Evolutionary conservation across 2,329 filamentous ascomycete genomes (phyloP), one percentile per base, ranked within the genome.

Genomic region (Penicillium sp.): DNA sequence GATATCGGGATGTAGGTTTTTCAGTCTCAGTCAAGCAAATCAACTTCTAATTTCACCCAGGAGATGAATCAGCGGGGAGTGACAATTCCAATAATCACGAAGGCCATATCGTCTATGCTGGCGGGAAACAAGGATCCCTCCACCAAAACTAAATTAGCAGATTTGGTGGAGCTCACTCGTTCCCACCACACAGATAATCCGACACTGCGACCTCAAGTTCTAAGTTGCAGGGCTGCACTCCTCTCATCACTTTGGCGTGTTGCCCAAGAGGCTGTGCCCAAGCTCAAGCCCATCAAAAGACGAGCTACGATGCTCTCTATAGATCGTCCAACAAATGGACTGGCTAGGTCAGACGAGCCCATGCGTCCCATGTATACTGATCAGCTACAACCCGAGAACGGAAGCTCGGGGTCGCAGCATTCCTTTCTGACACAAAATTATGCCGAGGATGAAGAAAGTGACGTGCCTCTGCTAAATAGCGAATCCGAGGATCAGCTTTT

Each of bases 61-160:
- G 69, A 65, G 33, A 69, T 76, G 55, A 67, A 64, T 35, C 70
- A 75, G 58, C 65, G 74, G 33, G 66, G 65, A 10, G 62, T 63
- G 7, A 67, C 74, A 8, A 69, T 76, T 4, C 66, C 72, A 1
- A 65, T 68, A 5, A 65, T 76, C 16, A 62, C 68, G 1, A 75
- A 71, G 57, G 69, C 73, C 6, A 58, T 76, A 26, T 55, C 61
- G 4, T 68, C 65, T 1, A 65, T 76, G 43, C 38, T 76, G 12
- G 60, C 64, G 14, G 58, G 51, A 16, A 63, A 62, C n/a, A 45
- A 55, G 1, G 62, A 64, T 10, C 33, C 49, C n/a, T 30, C 10
- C 1, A 41, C 66, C 2, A 59, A 57, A 45, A 41, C 56, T 17
- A 67, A 62, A 42, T 1, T 65, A 4, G 43, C 49, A 10, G 28